Percentiles rank a stretch among this genome's conserved stretches.
phyloP scores from a whole-genome alignment of 1,139 yeast species.

The Arxiozyma telluris region DNA sequence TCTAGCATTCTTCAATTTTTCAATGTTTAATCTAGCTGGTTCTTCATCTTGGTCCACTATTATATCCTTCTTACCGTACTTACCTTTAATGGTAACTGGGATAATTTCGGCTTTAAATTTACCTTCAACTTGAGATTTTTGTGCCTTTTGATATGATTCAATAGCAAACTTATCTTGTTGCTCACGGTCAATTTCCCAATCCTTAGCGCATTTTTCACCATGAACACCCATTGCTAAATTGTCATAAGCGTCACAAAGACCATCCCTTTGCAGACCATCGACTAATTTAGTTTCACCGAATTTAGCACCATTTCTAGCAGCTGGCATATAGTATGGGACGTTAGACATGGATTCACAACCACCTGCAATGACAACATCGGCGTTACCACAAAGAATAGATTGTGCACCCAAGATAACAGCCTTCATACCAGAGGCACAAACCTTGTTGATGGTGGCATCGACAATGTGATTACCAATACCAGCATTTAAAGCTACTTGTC shows the following conservation, averaged over 20 bases:
- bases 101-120: constrained; percentile 74
- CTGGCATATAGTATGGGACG: constrained; percentile 85
- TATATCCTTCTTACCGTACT: constrained; percentile 73
- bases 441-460: constrained; percentile 90
- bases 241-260: constrained; percentile 83
- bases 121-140: constrained; percentile 65
- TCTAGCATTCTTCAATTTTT: constrained; percentile 69
- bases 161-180: constrained; percentile 68
- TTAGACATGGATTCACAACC: constrained; percentile 98
- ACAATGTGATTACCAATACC: constrained; percentile 72
- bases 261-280: constrained; percentile 89
- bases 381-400: constrained; percentile 76
- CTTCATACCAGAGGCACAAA: constrained; percentile 95
- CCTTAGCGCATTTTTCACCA: constrained; percentile 90
- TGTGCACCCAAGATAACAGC: constrained; percentile 87
- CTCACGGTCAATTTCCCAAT: constrained; percentile 54
- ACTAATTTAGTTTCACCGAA: constrained; percentile 72
- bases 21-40: constrained; percentile 61
- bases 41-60: constrained; percentile 65
- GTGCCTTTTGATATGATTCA: constrained; percentile 66
- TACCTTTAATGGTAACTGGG: constrained; percentile 80
- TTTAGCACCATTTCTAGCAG: constrained; percentile 80
- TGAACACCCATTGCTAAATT: constrained; percentile 88
- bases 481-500: constrained; percentile 90
- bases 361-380: constrained; percentile 90